phyloP scores from a whole-genome alignment of 1,139 yeast species.

The Yamadazyma conglobata region DNA sequence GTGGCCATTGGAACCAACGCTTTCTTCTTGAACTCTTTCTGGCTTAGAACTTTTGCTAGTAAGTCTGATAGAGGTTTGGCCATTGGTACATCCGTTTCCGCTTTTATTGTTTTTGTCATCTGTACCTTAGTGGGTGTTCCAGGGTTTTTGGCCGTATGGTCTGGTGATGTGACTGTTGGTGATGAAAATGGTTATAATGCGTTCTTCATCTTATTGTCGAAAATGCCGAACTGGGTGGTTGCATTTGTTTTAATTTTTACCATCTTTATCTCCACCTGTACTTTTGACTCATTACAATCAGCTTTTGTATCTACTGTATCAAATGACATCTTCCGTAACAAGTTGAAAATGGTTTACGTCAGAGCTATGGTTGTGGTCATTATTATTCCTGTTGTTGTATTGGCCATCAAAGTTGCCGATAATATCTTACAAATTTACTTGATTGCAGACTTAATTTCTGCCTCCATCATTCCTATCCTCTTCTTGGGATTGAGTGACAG shows the following conservation, averaged over 20 bases:
- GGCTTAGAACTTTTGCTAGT: slow-evolving; percentile 93
- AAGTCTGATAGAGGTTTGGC: slow-evolving; percentile 69
- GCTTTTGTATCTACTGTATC: slow-evolving; percentile 88
- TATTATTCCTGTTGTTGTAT: slow-evolving; percentile 81
- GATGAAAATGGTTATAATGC: slow-evolving; percentile 62
- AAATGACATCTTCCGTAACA: slow-evolving; percentile 85
- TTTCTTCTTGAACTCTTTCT: slow-evolving; percentile 85
- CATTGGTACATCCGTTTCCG: slow-evolving; percentile 74
- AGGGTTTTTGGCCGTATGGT: slow-evolving; percentile 90
- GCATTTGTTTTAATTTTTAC: slow-evolving; percentile 79
- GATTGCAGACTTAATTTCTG: slow-evolving; percentile 85
- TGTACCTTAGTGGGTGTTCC: slow-evolving; percentile 75
- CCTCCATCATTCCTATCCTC: slow-evolving; percentile 82
- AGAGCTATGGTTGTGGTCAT: slow-evolving; percentile 71
- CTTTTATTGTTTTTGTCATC: slow-evolving; percentile 59
- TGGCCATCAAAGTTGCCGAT: slow-evolving; percentile 77
- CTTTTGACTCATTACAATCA: slow-evolving; percentile 85
- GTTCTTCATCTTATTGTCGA: slow-evolving; percentile 63
- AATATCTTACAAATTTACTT: slow-evolving; percentile 82
- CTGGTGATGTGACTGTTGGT: slow-evolving; percentile 62
- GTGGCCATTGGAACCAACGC: slow-evolving; percentile 90
- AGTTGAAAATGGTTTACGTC: slow-evolving; percentile 59
- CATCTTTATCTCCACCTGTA: slow-evolving; percentile 75
- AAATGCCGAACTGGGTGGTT: slow-evolving; percentile 84
- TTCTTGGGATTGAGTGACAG: slow-evolving; percentile 70